Base-by-base conservation (phyloP, 164 flowering plant genomes). In the Vitis riparia region DNA sequence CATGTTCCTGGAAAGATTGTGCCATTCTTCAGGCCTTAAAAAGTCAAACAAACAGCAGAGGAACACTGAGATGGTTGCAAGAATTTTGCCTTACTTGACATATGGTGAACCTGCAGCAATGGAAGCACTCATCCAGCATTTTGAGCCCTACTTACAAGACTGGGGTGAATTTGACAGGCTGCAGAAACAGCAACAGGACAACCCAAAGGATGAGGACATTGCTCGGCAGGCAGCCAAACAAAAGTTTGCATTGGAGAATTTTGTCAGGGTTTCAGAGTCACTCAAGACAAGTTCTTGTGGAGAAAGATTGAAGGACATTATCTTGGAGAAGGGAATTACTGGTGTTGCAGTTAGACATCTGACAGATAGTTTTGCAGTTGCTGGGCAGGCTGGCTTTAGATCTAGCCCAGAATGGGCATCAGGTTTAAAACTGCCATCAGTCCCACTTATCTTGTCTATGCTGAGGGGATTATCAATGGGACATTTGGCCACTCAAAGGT, bases 41-140 rank as follows among this genome's bases (percentile, higher is more conserved):
- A 95, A 95, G 75, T 91, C 98, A 62, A 89, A 80, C 81, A 95
- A 95, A 74, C 99, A 95, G 82, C 99, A 92, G 80, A 84, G 97
- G 79, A 93, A 92, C 84, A 93, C 96, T 67, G 99, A 93, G 81
- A 96, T 96, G 99, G 99, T 96, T 78, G 97, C 98, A 9, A 87
- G 99, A 81, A 96, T 96, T 73, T 81, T 96, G 79, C 99, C 99
- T 5, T 96, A 90, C 71, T 80, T 96, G 82, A 96, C 99, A 17
- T 96, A 93, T 74, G 99, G 98, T 70, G 95, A 96, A 74, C 95
- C 92, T 62, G 92, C 95, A 3, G 99, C 99, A 51, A 93, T 96
- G 99, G 97, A 92, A 76, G 98, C 97, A 55, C 97, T 96, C 1
- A 71, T 96, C 65, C 91, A 88, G 81, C 97, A 96, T 78, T 96